Conservation (phyloP, 768 basidiomycete species). For the Mycena capillaripes region DNA sequence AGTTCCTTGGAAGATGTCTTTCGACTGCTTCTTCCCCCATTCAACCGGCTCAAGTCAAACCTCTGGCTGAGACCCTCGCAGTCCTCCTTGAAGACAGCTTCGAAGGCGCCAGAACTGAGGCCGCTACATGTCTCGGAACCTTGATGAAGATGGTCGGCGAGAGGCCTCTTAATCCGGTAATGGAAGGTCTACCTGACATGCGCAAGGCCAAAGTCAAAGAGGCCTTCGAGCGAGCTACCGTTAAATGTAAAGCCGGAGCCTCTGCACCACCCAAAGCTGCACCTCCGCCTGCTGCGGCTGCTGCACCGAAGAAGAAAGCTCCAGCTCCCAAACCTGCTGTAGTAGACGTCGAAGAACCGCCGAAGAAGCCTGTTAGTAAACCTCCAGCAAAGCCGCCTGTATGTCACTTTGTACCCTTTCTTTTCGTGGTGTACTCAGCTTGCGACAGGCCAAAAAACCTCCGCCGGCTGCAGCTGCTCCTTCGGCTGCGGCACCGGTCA, state of each 20-base stretch:
- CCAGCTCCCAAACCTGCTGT: constrained; percentile 38
- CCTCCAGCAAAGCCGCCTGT: constrained; percentile 56
- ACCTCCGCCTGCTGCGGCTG: constrained; percentile 43
- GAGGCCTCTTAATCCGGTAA: constrained; percentile 85
- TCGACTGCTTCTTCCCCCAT: constrained; percentile 79
- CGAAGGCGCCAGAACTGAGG: constrained; percentile 90
- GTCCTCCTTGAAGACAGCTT: constrained; percentile 87
- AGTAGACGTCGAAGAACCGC: constrained; percentile 47
- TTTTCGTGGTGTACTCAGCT: constrained; percentile 3
- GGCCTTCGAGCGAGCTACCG: constrained; percentile 91
- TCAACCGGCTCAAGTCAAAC: constrained; percentile 82
- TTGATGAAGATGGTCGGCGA: constrained; percentile 99
- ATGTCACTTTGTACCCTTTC: constrained; percentile 30
- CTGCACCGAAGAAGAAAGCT: constrained; percentile 52
- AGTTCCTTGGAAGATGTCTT: constrained; percentile 87
- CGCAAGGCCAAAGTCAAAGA: constrained; percentile 95
- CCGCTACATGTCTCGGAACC: constrained; percentile 89
- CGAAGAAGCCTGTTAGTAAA: constrained; percentile 60
- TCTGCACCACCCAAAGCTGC: constrained; percentile 62
- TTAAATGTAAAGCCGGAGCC: constrained; percentile 85
- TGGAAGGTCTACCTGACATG: constrained; percentile 89
- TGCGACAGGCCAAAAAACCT: constrained; percentile 66
- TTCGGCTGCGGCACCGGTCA: constrained; percentile 51
- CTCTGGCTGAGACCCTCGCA: constrained; percentile 82
- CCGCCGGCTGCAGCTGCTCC: constrained; percentile 52